phyloP scores from a whole-genome alignment of 371 early-diverging fungal species.

The Caulochytrium protostelioides region DNA sequence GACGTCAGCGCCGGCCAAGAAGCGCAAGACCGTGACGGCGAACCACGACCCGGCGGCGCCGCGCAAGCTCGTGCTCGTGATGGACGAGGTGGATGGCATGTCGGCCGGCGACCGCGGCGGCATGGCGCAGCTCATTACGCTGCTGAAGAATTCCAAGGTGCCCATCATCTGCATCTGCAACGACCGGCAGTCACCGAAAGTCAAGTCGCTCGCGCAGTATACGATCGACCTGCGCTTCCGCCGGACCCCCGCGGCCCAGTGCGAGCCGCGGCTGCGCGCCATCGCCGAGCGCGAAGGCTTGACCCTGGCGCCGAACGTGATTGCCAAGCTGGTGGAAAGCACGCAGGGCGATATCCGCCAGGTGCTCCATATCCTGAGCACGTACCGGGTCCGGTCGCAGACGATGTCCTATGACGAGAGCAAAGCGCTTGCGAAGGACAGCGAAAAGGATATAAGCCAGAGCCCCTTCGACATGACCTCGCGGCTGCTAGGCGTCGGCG shows the following conservation, averaged over 20 bases:
- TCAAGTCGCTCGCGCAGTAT: constrained; percentile 66
- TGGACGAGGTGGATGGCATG: constrained; percentile 99
- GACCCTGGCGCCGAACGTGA: constrained; percentile 48
- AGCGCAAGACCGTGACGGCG: not conserved
- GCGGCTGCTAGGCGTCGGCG: constrained; percentile 33
- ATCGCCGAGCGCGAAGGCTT: constrained; percentile 73
- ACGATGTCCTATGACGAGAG: constrained; percentile 62
- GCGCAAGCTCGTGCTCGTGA: constrained; percentile 46
- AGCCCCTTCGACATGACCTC: constrained; percentile 69
- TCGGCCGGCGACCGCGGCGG: constrained; percentile 97
- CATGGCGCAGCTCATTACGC: constrained; percentile 59
- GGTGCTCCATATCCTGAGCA: constrained; percentile 82
- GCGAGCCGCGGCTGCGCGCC: constrained; percentile 51
- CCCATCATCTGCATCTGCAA: constrained; percentile 99
- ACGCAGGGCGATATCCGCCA: constrained; percentile 96
- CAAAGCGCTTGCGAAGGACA: constrained; percentile 25
- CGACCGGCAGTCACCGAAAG: constrained; percentile 75
- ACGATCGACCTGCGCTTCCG: constrained; percentile 74
- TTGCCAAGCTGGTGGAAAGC: constrained; percentile 63
- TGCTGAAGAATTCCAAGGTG: constrained; percentile 80
- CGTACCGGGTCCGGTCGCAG: constrained; percentile 43
- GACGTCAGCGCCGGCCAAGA: not conserved
- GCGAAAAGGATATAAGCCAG: constrained; percentile 55
- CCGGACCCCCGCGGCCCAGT: constrained; percentile 35
- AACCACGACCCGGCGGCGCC: not conserved